phyloP scores from a whole-genome alignment of 768 basidiomycete genomes.

The Termitomyces sp. region DNA sequence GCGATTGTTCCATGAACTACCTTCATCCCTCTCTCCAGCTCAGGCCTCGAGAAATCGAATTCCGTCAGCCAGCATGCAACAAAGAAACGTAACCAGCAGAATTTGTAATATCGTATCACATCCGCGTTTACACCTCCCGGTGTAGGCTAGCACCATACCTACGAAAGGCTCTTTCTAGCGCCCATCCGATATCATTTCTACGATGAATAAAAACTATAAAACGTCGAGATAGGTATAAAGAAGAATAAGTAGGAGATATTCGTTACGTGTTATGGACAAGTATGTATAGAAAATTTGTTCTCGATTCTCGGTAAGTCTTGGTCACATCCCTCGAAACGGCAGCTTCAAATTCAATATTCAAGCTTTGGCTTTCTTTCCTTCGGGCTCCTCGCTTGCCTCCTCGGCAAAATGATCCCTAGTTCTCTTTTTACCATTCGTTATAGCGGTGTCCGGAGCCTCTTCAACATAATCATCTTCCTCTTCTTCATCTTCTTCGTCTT shows the following conservation, averaged over 20 bases:
- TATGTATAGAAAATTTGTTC: slow-evolving; percentile 2
- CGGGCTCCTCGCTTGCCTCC: slow-evolving; percentile 24
- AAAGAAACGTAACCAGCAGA: neutral
- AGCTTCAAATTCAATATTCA: slow-evolving; percentile 20
- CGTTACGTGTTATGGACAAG: slow-evolving; percentile 4
- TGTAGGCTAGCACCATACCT: neutral
- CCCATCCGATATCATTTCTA: slow-evolving; percentile 1
- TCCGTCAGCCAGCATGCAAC: neutral
- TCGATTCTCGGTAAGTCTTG: neutral
- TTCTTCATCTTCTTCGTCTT: slow-evolving; percentile 26
- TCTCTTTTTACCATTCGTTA: slow-evolving; percentile 29
- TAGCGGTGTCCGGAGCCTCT: slow-evolving; percentile 9
- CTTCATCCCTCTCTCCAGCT: neutral
- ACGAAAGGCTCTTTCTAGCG: neutral
- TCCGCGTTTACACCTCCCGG: neutral
- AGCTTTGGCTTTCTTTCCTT: slow-evolving; percentile 36
- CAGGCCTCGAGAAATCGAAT: neutral
- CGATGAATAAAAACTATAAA: slow-evolving; percentile 12
- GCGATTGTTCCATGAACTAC: slow-evolving; percentile 54
- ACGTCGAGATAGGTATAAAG: slow-evolving; percentile 16
- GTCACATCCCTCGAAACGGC: neutral
- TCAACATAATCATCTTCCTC: slow-evolving; percentile 16
- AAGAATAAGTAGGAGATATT: slow-evolving; percentile 16
- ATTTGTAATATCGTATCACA: neutral
- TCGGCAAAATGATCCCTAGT: slow-evolving; percentile 25